Base-by-base conservation (phyloP, 2,329 filamentous ascomycete species). In the Calonectria montana region DNA sequence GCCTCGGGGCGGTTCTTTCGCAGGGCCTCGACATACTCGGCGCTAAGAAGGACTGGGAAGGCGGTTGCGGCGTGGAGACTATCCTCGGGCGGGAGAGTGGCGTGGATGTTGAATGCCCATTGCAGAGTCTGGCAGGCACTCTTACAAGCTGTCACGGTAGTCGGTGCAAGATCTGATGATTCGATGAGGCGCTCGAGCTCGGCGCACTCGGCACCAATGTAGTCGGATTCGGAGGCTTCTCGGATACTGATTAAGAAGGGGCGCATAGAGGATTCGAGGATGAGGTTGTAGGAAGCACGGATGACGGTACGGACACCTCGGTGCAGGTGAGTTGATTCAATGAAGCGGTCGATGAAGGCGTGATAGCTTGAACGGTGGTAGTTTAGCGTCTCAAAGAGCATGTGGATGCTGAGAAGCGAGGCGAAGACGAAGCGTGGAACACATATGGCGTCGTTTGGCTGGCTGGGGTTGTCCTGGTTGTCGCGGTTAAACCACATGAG, bases 401-500 rank as follows among this genome's bases (percentile, higher is more conserved):
- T 83, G 65, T 89, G 87, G 8, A 88, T 81, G 47, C 86, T 85
- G 1, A 88, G 75, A 6, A 84, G 70, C 21, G 81, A 79, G 6
- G 86, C 83, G 76, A 88, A 88, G n/a, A 88, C 77, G 67, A 87
- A 86, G 16, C 84, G 81, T 1, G 85, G 82, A 23, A 86, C 76
- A 45, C 81, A 83, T 59, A 80, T 81, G 4, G 74, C 74, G 37
- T 69, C 70, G 15, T 73, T 64, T 16, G 70, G 67, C 16, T 66
- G 67, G 39, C 72, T 70, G 59, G 57, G 71, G 12, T 69, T 76
- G 10, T 82, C 79, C 23, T 82, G 79, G 4, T 75, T 65, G 6
- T 82, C 77, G 35, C 75, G 79, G 55, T 82, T 86, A 74, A 83
- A 86, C 67, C 80, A 80, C 53, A 79, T 77, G 23, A 88, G 79